phyloP scores from a whole-genome alignment of 225 moss, liverwort and hornwort species.

The Polytrichum commune region DNA sequence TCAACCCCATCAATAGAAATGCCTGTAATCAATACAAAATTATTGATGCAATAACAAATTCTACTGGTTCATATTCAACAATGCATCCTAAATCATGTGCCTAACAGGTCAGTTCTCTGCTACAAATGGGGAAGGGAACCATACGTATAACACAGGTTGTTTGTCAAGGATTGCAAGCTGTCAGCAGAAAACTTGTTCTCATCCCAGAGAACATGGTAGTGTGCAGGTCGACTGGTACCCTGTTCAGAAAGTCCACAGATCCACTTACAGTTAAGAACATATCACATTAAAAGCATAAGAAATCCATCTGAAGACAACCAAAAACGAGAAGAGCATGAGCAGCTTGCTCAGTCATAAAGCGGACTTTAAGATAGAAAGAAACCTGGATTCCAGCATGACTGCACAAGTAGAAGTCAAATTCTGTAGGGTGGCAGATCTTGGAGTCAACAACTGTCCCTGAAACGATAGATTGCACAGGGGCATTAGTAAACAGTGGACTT shows the following conservation, averaged over 20 bases:
- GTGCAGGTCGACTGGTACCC: conserved; percentile 95
- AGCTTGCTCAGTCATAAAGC: background rate
- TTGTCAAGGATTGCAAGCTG: conserved; percentile 77
- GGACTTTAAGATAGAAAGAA: background rate
- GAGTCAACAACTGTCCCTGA: conserved; percentile 94
- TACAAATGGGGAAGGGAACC: conserved; percentile 3
- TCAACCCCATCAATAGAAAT: too few relatives aligned
- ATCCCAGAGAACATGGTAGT: conserved; percentile 95
- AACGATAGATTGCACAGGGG: too few relatives aligned
- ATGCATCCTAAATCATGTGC: too few relatives aligned
- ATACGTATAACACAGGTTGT: conserved; percentile 94
- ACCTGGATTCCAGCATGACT: conserved; percentile 99
- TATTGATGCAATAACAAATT: too few relatives aligned
- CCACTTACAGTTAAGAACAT: too few relatives aligned
- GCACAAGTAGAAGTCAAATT: conserved; percentile 94
- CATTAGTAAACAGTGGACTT: too few relatives aligned
- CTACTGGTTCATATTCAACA: too few relatives aligned
- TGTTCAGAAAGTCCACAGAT: conserved; percentile 11
- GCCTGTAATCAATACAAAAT: too few relatives aligned
- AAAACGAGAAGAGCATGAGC: background rate
- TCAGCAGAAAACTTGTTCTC: conserved; percentile 92
- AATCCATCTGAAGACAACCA: too few relatives aligned
- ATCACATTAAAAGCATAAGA: too few relatives aligned
- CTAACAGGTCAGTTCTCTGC: too few relatives aligned
- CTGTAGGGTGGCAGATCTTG: conserved; percentile 95